Evolutionary conservation across 257 asterid species (phyloP).

Genomic region (Nicotiana knightiana): DNA sequence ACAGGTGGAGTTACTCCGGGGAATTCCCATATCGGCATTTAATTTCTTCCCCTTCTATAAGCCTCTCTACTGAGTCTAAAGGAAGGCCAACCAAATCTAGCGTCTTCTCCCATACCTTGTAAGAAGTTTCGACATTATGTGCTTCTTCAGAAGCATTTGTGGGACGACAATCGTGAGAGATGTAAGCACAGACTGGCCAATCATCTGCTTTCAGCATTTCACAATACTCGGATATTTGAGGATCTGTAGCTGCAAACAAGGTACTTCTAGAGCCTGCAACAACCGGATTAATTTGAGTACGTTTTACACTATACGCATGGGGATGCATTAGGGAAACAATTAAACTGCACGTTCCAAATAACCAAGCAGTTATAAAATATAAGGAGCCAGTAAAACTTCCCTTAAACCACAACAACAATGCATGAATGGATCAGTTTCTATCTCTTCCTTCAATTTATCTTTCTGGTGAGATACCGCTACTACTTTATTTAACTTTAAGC

Average conservation of each 20-base stretch:
- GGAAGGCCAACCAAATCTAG: conserved; percentile 82
- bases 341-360: neutral
- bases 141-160: conserved; percentile 93
- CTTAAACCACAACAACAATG: neutral
- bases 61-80: conserved; percentile 74
- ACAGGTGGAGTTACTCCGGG: neutral
- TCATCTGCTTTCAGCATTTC: conserved; percentile 87
- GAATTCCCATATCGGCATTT: conserved; percentile 38
- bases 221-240: conserved; percentile 76
- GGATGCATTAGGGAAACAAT: neutral
- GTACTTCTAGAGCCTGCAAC: conserved; percentile 90
- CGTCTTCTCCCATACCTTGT: conserved; percentile 88
- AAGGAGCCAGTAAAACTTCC: neutral
- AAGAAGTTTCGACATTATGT: conserved; percentile 58
- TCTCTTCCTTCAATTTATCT: neutral
- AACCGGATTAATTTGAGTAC: conserved; percentile 6
- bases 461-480: neutral
- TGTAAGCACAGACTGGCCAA: conserved; percentile 91
- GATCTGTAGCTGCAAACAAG: conserved; percentile 91
- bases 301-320: neutral
- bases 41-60: conserved; percentile 73
- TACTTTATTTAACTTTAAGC: neutral
- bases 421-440: neutral
- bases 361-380: neutral
- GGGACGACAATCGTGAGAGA: conserved; percentile 88